Percentiles rank a stretch among this genome's conserved stretches.
phyloP scores from a whole-genome alignment of 371 early-diverging fungal species.

The Apophysomyces variabilis region DNA sequence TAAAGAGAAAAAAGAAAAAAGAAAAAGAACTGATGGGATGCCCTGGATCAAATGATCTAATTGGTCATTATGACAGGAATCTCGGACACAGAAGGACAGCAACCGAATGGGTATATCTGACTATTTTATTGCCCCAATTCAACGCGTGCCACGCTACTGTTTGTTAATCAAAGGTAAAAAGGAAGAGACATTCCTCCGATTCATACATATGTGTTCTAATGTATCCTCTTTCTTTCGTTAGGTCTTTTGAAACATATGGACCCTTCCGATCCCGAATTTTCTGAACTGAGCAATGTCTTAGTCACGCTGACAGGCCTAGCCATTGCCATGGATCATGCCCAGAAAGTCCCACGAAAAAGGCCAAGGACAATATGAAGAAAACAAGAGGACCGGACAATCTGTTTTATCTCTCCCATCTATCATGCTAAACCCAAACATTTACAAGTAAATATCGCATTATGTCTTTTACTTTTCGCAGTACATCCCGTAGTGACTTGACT shows the following conservation, averaged over 20 bases:
- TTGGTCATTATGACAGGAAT: slow-evolving; percentile 29
- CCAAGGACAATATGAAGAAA: slow-evolving; percentile 1
- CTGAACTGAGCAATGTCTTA: slow-evolving; percentile 32
- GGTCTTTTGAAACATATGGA: slow-evolving; percentile 46
- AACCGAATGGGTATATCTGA: slow-evolving; percentile 51
- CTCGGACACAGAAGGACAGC: slow-evolving; percentile 38
- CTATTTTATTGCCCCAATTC: slow-evolving; percentile 53
- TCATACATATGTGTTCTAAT: background rate
- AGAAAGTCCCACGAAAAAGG: slow-evolving; percentile 16
- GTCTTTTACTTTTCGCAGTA: too few relatives aligned
- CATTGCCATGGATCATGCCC: slow-evolving; percentile 46
- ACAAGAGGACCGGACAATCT: background rate
- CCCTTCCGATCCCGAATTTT: slow-evolving; percentile 24
- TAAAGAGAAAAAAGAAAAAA: slow-evolving; percentile 15
- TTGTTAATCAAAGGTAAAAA: slow-evolving; percentile 46
- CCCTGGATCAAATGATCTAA: background rate
- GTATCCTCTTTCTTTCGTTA: background rate
- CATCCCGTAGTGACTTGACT: too few relatives aligned
- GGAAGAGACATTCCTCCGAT: background rate
- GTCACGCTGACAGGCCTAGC: slow-evolving; percentile 38
- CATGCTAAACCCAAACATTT: too few relatives aligned
- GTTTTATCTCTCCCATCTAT: slow-evolving; percentile 1
- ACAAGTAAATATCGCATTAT: too few relatives aligned
- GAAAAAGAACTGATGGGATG: background rate
- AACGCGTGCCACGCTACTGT: slow-evolving; percentile 50